Evolutionary conservation across 2,329 filamentous ascomycete species (phyloP).

Genomic region (Pseudocercospora macadamiae): DNA sequence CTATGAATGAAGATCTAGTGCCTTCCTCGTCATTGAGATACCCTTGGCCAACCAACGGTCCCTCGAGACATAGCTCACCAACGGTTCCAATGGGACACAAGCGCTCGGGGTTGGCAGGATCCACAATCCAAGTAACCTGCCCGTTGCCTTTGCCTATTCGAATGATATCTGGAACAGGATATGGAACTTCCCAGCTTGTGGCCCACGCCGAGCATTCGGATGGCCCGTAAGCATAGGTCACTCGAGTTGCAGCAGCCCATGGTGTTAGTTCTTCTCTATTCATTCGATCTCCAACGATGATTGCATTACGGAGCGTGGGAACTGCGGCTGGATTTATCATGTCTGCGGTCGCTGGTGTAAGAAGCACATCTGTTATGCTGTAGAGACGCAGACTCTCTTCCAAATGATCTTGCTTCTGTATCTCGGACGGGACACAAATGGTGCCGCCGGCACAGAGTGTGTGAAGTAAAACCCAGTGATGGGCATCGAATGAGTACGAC

Average conservation of each 20-base stretch:
- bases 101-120: constrained; percentile 27
- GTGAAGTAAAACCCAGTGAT: constrained; percentile 5
- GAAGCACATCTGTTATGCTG: neutral
- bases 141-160: constrained; percentile 40
- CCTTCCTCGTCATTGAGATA: constrained; percentile 42
- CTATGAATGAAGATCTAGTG: constrained; percentile 39
- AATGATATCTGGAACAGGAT: constrained; percentile 22
- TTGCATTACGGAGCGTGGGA: constrained; percentile 7
- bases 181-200: constrained; percentile 12
- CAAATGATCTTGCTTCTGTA: constrained; percentile 20
- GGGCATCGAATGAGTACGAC: constrained; percentile 29
- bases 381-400: constrained; percentile 9
- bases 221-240: constrained; percentile 13
- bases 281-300: constrained; percentile 15
- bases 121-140: constrained; percentile 35
- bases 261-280: neutral
- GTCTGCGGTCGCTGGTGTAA: constrained; percentile 14
- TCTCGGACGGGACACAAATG: constrained; percentile 28
- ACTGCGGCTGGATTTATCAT: constrained; percentile 11
- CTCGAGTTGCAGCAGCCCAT: neutral
- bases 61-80: constrained; percentile 52
- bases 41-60: constrained; percentile 47
- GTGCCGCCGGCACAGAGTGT: constrained; percentile 24
- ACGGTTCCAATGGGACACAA: constrained; percentile 48
- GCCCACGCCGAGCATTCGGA: constrained; percentile 14